A percentile compares a stretch with the other conserved stretches of the same genome.
These are phyloP conservation scores for Mortierella sp. DNA, from an alignment of 371 early-diverging fungal species.

Conservation along the genomic window DNA sequence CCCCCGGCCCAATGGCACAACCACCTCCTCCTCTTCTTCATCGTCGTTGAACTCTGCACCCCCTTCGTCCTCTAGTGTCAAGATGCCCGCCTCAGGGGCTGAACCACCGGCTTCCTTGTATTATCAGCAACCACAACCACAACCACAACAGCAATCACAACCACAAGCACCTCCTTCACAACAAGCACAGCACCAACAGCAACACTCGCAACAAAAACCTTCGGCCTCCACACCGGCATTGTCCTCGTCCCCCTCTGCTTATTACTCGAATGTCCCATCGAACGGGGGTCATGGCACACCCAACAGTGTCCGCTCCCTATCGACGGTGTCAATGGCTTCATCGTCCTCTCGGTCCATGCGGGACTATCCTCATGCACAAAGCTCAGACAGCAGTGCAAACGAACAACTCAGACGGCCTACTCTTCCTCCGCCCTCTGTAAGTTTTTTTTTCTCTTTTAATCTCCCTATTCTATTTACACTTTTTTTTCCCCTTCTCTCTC, in stretches of 20 bases:
- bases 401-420: conserved; percentile 40
- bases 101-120: conserved; percentile 24
- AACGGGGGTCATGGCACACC: conserved; percentile 14
- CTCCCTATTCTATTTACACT: conserved; percentile 1
- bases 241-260: conserved; percentile 9
- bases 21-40: not conserved
- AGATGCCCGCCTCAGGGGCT: conserved; percentile 8
- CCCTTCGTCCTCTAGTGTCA: conserved; percentile 24
- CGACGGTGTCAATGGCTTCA: conserved; percentile 1
- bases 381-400: conserved; percentile 20
- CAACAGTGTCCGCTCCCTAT: conserved; percentile 2
- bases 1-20: conserved; percentile 13
- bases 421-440: conserved; percentile 54
- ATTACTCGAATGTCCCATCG: not conserved
- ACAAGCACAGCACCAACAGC: not conserved
- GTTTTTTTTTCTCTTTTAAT: conserved; percentile 16
- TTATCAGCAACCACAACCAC: conserved; percentile 14
- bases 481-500: conserved; percentile 10
- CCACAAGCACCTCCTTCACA: not conserved
- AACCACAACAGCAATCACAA: not conserved
- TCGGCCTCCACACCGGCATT: conserved; percentile 17
- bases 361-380: conserved; percentile 30
- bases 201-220: conserved; percentile 1
- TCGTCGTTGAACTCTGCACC: conserved; percentile 7
- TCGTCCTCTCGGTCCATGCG: conserved; percentile 28